These are phyloP conservation scores for Fusarium protoensiforme DNA, from an alignment of 2,329 filamentous ascomycete genomes.

Conservation along the genomic window DNA sequence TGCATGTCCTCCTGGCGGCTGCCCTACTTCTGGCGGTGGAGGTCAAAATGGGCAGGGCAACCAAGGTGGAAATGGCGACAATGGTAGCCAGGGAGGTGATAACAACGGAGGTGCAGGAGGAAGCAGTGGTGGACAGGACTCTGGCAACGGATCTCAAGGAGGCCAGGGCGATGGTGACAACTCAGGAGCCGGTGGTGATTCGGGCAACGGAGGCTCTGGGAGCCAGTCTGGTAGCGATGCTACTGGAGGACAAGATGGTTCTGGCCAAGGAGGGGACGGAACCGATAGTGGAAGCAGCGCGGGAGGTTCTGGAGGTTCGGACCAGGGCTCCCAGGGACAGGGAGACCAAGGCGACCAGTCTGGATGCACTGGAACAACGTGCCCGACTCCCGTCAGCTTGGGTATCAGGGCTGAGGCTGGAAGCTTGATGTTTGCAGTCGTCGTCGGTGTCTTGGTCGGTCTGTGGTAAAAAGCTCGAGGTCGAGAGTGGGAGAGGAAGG, in stretches of 20 bases:
- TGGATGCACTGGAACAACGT: background rate
- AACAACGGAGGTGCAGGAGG: background rate
- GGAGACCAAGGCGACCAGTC: background rate
- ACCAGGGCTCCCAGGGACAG: background rate
- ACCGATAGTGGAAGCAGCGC: background rate
- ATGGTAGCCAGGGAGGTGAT: background rate
- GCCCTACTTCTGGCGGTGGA: background rate
- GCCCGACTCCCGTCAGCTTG: background rate
- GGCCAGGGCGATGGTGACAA: background rate
- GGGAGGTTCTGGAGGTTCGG: background rate
- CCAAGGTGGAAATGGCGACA: background rate
- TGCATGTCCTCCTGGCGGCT: constrained; percentile 27
- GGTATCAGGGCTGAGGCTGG: background rate
- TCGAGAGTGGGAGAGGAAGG: background rate
- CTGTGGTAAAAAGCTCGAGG: background rate
- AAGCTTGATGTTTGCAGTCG: background rate
- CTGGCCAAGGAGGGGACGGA: background rate
- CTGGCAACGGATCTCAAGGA: background rate
- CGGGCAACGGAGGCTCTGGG: background rate
- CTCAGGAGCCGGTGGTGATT: background rate
- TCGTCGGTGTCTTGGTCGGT: background rate
- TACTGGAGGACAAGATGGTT: background rate
- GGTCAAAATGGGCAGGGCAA: background rate
- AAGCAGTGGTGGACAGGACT: background rate
- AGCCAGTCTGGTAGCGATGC: background rate